Evolutionary conservation across 139 green algal species (phyloP).

Genomic region (Auxenochlorella pyrenoidosa): DNA sequence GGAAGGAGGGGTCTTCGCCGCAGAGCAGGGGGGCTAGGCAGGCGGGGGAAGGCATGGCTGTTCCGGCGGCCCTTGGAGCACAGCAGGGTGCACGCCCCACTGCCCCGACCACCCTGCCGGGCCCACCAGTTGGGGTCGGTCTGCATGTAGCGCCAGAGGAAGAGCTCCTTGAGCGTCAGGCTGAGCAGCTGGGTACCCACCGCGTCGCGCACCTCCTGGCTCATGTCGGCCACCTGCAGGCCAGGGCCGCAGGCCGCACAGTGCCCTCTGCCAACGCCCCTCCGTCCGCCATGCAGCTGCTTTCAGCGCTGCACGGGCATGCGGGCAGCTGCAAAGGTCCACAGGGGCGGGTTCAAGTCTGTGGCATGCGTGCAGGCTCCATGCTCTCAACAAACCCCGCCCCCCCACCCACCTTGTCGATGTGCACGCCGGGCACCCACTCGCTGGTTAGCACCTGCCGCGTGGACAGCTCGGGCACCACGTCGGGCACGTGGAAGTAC

Average conservation of each 20-base stretch:
- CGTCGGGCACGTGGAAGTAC: constrained; percentile 80
- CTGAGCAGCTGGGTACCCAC: constrained; percentile 86
- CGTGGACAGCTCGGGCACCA: constrained; percentile 77
- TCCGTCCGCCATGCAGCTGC: neutral
- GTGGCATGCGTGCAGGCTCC: no score
- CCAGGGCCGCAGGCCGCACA: neutral
- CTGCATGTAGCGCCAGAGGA: constrained; percentile 95
- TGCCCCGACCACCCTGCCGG: no score
- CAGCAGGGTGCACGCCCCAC: no score
- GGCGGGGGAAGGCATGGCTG: neutral
- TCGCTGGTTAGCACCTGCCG: constrained; percentile 83
- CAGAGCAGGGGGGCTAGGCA: neutral
- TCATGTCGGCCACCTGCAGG: constrained; percentile 69
- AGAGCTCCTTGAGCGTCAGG: constrained; percentile 93
- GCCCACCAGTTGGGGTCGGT: constrained; percentile 66
- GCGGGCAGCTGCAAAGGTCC: no score
- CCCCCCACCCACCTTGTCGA: constrained; percentile 74
- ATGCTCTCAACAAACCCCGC: no score
- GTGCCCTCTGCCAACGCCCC: neutral
- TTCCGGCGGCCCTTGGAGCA: no score
- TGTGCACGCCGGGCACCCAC: constrained; percentile 83
- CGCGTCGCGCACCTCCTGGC: constrained; percentile 74
- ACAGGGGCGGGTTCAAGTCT: no score
- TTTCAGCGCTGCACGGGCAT: no score
- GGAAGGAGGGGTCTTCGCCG: neutral